phyloP scores from a whole-genome alignment of 805 yeast genomes.

The Kluyveromyces siamensis region DNA sequence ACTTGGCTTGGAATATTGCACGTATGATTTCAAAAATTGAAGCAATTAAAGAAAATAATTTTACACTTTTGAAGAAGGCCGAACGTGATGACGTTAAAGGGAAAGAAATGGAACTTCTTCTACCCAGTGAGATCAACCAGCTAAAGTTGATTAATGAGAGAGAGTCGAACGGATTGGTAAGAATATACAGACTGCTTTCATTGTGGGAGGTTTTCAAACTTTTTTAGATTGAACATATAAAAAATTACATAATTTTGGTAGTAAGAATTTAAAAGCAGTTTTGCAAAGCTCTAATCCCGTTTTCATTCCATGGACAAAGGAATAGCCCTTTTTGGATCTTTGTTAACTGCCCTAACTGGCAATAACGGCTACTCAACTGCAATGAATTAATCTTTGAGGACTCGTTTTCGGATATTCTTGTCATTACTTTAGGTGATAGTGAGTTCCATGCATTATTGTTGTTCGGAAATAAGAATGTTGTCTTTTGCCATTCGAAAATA shows the following conservation, averaged over 20 bases:
- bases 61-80: slow-evolving; percentile 65
- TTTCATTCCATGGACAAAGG: slow-evolving; percentile 44
- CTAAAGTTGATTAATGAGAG: slow-evolving; percentile 49
- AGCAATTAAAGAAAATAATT: slow-evolving; percentile 47
- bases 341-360: slow-evolving; percentile 38
- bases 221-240: slow-evolving; percentile 5
- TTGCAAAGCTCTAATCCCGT: slow-evolving; percentile 23
- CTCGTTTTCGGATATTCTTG: slow-evolving; percentile 45
- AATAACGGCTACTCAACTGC: slow-evolving; percentile 42
- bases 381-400: slow-evolving; percentile 41
- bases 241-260: not conserved
- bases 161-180: slow-evolving; percentile 46
- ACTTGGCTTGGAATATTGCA: slow-evolving; percentile 38
- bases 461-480: slow-evolving; percentile 67
- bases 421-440: slow-evolving; percentile 47
- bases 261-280: slow-evolving; percentile 19
- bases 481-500: slow-evolving; percentile 48
- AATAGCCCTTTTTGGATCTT: slow-evolving; percentile 62
- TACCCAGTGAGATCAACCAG: slow-evolving; percentile 69
- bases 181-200: slow-evolving; percentile 45
- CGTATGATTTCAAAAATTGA: slow-evolving; percentile 45
- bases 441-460: slow-evolving; percentile 61
- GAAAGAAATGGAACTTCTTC: slow-evolving; percentile 60
- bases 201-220: slow-evolving; percentile 49
- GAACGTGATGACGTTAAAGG: slow-evolving; percentile 88